Percentiles rank a stretch among this genome's conserved stretches.
These are phyloP conservation scores for Thelephora aurantiotincta DNA, from an alignment of 768 basidiomycete genomes.

Conservation along the genomic window DNA sequence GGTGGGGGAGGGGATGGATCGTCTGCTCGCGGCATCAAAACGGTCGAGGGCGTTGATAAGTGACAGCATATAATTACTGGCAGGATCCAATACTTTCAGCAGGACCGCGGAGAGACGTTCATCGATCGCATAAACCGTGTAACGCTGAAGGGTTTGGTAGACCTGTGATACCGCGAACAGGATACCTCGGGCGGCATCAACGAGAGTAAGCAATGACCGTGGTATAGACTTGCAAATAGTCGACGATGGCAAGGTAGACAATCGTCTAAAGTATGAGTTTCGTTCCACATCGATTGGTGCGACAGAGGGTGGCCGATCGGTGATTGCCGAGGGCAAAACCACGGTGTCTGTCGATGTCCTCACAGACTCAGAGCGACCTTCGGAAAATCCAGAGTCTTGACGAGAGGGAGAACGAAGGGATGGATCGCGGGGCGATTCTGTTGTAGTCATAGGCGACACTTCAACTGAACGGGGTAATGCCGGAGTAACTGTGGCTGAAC, in stretches of 20 bases:
- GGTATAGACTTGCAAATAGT: slow-evolving; percentile 56
- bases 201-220: slow-evolving; percentile 45
- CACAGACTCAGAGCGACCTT: slow-evolving; percentile 8
- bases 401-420: slow-evolving; percentile 11
- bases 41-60: slow-evolving; percentile 83
- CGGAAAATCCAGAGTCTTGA: slow-evolving; percentile 24
- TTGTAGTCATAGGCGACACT: neutral
- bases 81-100: slow-evolving; percentile 75
- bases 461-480: neutral
- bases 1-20: slow-evolving; percentile 48
- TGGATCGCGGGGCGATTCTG: neutral
- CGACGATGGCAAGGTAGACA: slow-evolving; percentile 60
- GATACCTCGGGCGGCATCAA: slow-evolving; percentile 86
- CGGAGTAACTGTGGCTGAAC: neutral
- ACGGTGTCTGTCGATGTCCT: slow-evolving; percentile 13
- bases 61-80: slow-evolving; percentile 64
- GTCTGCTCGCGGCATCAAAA: slow-evolving; percentile 73
- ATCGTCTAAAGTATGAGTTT: slow-evolving; percentile 88
- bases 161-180: slow-evolving; percentile 88
- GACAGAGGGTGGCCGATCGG: slow-evolving; percentile 22
- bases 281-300: slow-evolving; percentile 66
- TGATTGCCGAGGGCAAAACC: slow-evolving; percentile 25
- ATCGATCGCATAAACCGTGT: slow-evolving; percentile 69
- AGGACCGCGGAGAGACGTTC: slow-evolving; percentile 73
- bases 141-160: slow-evolving; percentile 79